Base-by-base conservation (phyloP, 2,329 filamentous ascomycete species). In the Trichophyton schoenleinii region DNA sequence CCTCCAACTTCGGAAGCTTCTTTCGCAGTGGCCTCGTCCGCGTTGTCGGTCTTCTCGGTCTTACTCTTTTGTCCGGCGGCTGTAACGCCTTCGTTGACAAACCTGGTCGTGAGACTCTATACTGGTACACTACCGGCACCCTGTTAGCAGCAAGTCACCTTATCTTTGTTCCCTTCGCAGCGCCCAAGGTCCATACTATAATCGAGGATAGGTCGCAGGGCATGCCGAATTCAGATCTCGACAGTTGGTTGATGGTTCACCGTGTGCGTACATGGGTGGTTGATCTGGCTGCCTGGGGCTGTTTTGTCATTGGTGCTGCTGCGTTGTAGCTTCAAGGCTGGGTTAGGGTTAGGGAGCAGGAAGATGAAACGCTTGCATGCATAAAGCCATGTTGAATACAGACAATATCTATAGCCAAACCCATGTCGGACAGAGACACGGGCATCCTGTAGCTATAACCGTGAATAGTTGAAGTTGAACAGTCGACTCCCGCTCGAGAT, bases 1-100 rank as follows among this genome's bases (percentile, higher is more conserved):
- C 79, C 0, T 64, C 69, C 2, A 80, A 77, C 69, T 80, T 77
- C 67, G 65, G 65, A 3, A 61, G 64, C 42, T 76, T 79, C 64
- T 78, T 80, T 70, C 64, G 57, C 15, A 63, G 62, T 13, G 73
- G 72, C 20, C 64, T 76, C 1, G 63, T 57, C 20, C 49, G 58
- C 28, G 59, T 64, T 3, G 18, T 64, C 4, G 59, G 53, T 9
- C 58, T 63, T 42, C 58, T 62, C 41, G 20, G 57, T n/a, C 42
- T 55, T 22, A 63, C 62, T 9, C 61, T 61, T n/a, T 38, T 22
- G 15, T 25, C 22, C 3, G 52, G 52, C 8, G 28, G 52, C 8
- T 34, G 36, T 34, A 34, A 57, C 8, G 31, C n/a, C 22, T n/a
- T 34, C 1, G n/a, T 38, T 18, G 22, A 34, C 52, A n/a, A 57